phyloP scores from a whole-genome alignment of 768 basidiomycete genomes.

The Boletus tomentosulus region DNA sequence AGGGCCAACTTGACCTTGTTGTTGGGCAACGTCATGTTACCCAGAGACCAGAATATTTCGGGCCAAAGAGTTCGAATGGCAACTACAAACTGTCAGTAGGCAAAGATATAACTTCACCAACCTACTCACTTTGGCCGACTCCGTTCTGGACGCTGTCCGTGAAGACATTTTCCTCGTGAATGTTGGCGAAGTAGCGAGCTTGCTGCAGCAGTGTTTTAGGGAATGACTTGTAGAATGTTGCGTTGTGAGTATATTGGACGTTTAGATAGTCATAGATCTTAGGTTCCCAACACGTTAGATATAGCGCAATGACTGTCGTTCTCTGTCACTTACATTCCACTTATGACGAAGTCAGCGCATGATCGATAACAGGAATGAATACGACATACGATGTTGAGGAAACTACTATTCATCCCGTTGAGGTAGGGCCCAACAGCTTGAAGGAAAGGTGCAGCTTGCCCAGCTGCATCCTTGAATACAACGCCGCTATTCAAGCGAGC shows the following conservation, averaged over 20 bases:
- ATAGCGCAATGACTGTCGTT: not conserved
- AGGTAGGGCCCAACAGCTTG: slow-evolving; percentile 60
- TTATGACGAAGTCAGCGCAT: slow-evolving; percentile 13
- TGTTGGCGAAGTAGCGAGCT: slow-evolving; percentile 69
- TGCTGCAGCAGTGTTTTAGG: slow-evolving; percentile 68
- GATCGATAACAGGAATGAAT: not conserved
- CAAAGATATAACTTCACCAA: not conserved
- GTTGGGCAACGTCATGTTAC: slow-evolving; percentile 68
- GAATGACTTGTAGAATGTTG: slow-evolving; percentile 68
- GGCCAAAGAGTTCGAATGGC: slow-evolving; percentile 74
- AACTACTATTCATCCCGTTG: slow-evolving; percentile 54
- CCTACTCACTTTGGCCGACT: slow-evolving; percentile 68
- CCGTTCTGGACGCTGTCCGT: slow-evolving; percentile 51
- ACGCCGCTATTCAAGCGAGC: slow-evolving; percentile 16
- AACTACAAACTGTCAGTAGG: slow-evolving; percentile 35
- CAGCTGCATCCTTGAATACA: slow-evolving; percentile 52
- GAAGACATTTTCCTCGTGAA: slow-evolving; percentile 74
- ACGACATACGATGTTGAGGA: slow-evolving; percentile 62
- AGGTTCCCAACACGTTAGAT: not conserved
- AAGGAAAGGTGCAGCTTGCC: slow-evolving; percentile 63
- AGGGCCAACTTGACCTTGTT: slow-evolving; percentile 76
- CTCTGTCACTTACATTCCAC: slow-evolving; percentile 62
- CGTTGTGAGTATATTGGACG: slow-evolving; percentile 74
- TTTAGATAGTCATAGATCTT: slow-evolving; percentile 77
- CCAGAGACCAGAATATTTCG: slow-evolving; percentile 65